Conservation (phyloP, 345 rosid genomes). For the Triadica sebifera region DNA sequence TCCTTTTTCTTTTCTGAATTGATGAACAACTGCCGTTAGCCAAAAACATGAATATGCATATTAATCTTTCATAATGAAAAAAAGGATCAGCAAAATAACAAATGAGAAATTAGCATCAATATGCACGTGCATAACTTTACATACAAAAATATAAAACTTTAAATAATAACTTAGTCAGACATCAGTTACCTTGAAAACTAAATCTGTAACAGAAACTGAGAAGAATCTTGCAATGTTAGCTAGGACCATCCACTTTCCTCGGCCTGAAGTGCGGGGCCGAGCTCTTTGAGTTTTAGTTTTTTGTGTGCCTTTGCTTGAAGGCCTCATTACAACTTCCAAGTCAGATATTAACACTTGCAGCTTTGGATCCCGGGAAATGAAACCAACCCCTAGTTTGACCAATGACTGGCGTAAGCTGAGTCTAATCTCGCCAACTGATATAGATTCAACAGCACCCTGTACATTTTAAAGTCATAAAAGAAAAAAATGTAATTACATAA, state of each 20-base stretch:
- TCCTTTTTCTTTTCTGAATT: neutral
- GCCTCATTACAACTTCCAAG: constrained; percentile 77
- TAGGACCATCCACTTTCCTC: constrained; percentile 91
- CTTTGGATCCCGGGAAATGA: constrained; percentile 88
- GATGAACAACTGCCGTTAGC: neutral
- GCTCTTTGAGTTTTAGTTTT: constrained; percentile 52
- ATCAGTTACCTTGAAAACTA: constrained; percentile 70
- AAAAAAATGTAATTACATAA: constrained; percentile 11
- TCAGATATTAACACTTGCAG: constrained; percentile 78
- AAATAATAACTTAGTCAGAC: neutral
- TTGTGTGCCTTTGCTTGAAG: constrained; percentile 50
- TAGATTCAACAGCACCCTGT: constrained; percentile 94
- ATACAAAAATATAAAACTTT: neutral
- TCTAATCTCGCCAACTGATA: constrained; percentile 86
- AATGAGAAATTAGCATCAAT: neutral
- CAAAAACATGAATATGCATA: neutral
- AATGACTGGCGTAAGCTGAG: constrained; percentile 86
- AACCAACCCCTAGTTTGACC: constrained; percentile 89
- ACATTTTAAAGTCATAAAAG: constrained; percentile 28
- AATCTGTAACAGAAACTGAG: constrained; percentile 82
- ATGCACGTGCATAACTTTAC: neutral
- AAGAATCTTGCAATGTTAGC: constrained; percentile 87
- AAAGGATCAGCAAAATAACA: neutral
- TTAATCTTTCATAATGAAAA: neutral
- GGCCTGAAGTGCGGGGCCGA: constrained; percentile 44